phyloP scores from a whole-genome alignment of 2,329 filamentous ascomycete species.

The Aspergillus neoniger region DNA sequence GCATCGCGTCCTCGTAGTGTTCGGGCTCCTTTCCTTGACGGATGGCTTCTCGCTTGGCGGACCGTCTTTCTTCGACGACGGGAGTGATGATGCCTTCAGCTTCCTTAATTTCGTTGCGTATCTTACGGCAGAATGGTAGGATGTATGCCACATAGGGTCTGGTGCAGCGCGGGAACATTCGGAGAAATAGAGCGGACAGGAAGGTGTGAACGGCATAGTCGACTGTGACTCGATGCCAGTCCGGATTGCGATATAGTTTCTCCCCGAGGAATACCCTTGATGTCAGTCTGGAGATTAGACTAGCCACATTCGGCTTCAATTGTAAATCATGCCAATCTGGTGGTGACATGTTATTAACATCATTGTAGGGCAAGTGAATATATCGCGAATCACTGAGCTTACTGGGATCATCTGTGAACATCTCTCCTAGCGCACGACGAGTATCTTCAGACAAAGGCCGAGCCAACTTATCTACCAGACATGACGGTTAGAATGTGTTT shows the following conservation, averaged over 20 bases:
- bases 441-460: neutral
- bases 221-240: constrained; percentile 29
- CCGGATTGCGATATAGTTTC: constrained; percentile 21
- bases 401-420: neutral
- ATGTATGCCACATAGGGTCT: constrained; percentile 7
- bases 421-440: neutral
- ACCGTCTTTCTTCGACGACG: constrained; percentile 10
- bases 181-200: constrained; percentile 7
- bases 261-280: constrained; percentile 26
- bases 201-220: constrained; percentile 27
- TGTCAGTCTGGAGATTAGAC: constrained; percentile 3
- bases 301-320: neutral
- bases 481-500: neutral
- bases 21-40: neutral
- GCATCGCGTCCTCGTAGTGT: constrained; percentile 22
- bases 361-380: too few relatives aligned
- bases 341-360: too few relatives aligned
- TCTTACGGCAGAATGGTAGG: constrained; percentile 12
- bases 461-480: neutral
- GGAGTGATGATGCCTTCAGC: constrained; percentile 14
- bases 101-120: constrained; percentile 5
- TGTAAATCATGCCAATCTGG: constrained; percentile 9
- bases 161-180: constrained; percentile 9
- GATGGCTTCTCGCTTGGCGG: neutral
- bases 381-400: neutral